phyloP scores from a whole-genome alignment of 169 alveolate species.

The Plasmodium ovale region DNA sequence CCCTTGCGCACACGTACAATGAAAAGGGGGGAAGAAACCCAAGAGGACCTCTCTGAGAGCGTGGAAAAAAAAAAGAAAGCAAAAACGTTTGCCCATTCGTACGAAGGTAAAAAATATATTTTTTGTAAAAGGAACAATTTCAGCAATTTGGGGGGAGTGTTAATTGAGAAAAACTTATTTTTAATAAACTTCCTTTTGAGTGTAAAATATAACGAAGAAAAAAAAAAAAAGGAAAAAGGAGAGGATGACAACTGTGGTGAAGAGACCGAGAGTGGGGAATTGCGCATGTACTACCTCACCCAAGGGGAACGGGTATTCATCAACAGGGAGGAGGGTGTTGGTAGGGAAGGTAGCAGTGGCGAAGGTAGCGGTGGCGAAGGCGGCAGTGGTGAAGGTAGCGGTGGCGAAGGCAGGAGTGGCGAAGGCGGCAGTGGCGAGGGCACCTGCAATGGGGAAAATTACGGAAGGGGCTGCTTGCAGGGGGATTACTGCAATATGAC shows the following conservation, averaged over 20 bases:
- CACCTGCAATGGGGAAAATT: background rate
- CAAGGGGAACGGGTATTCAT: background rate
- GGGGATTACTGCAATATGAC: too few species aligned
- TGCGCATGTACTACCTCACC: slow-evolving; percentile 5
- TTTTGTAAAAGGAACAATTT: slow-evolving; percentile 45
- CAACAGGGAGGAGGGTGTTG: background rate
- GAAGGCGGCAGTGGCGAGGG: background rate
- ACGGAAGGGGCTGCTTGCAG: background rate
- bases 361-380: background rate
- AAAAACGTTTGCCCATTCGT: background rate
- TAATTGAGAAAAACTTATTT: slow-evolving; percentile 52
- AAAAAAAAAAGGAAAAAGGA: background rate
- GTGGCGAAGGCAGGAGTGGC: background rate
- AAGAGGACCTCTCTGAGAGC: background rate
- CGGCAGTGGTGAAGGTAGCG: background rate
- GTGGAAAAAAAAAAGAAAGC: background rate
- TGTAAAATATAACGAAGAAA: slow-evolving; percentile 53
- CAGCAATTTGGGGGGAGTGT: slow-evolving; percentile 32
- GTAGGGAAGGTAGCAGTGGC: background rate
- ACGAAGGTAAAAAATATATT: slow-evolving; percentile 11
- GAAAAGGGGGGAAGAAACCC: background rate
- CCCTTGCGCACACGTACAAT: too few species aligned
- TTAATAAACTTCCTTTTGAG: slow-evolving; percentile 36
- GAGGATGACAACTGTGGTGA: background rate
- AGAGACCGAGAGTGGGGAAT: background rate